Evolutionary conservation across 305 asterid species (phyloP).

Genomic region (Rubia balearica): DNA sequence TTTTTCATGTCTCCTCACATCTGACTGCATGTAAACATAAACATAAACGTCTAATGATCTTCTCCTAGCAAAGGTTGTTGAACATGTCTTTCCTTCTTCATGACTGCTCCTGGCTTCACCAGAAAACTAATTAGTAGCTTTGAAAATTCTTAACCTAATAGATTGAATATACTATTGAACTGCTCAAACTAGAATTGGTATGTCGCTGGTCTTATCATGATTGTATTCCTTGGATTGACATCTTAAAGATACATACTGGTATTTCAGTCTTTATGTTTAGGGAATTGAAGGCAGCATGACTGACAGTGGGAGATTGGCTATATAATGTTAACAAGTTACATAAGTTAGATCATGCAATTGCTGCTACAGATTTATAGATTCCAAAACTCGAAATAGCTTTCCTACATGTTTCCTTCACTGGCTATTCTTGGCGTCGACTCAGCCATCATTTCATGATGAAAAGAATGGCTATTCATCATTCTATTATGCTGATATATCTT

Average conservation of each 20-base stretch:
- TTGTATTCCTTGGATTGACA: not conserved
- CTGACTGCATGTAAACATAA: not conserved
- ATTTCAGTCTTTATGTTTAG: not conserved
- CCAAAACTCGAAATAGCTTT: not conserved
- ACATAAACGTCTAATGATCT: not conserved
- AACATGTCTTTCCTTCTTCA: not conserved
- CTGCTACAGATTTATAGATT: not conserved
- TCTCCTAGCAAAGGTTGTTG: not conserved
- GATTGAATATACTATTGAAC: not conserved
- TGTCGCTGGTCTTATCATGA: not conserved
- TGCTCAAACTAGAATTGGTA: not conserved
- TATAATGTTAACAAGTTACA: not conserved
- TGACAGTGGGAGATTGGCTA: not conserved
- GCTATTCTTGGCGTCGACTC: not conserved
- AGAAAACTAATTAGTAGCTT: not conserved
- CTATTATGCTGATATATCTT: conserved; percentile 1
- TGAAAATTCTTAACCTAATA: not conserved
- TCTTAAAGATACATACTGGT: not conserved
- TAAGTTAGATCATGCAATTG: not conserved
- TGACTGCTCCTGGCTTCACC: not conserved
- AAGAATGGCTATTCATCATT: not conserved
- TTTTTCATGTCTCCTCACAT: not conserved
- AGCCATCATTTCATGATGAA: not conserved
- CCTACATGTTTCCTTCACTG: not conserved
- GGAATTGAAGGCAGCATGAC: not conserved